Evolutionary conservation across 345 rosid genomes (phyloP), one percentile per base, ranked within the genome.

Genomic region (Rhizophora apiculata): DNA sequence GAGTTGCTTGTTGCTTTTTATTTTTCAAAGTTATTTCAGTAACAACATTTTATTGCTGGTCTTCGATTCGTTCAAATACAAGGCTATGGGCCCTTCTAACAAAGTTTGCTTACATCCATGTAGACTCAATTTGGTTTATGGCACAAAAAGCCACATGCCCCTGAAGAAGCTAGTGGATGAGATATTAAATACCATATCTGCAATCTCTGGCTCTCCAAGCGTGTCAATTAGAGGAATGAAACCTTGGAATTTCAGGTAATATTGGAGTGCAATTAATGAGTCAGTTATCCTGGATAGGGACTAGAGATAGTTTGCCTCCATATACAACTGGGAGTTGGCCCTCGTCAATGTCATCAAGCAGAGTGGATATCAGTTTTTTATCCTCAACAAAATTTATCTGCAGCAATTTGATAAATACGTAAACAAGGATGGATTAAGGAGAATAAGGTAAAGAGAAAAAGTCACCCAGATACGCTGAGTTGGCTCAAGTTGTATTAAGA

Each of bases 301-400:
- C 81, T 54, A 88, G 72, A 0, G 90, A 80, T 65, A 89, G 65
- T 68, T 81, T 84, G 75, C 98, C 97, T 49, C 98, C 98, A 30
- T 87, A 89, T 63, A 78, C 71, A 13, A 87, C 93, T 13, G 95
- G 92, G 13, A 94, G 90, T 74, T 94, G 95, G 80, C 76, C 73
- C 74, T 89, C 93, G 26, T 88, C 97, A 0, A 94, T 91, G 73
- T 91, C 97, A 20, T 51, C 78, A 0, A 89, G 94, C 68, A 94
- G 75, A 21, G 96, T 88, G 3, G 82, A 34, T 5, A 15, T 82
- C 78, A 87, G 78, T 56, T 79, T 91, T 79, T 89, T 94, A 71
- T 86, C 84, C 79, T 91, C 97, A 63, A 88, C 87, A 73, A 94
- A 94, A 59, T 82, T 77, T 71, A 94, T 94, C 97, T 91, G 86